These are phyloP conservation scores for Conticribra weissflogii DNA, from an alignment of 108 stramenopile genomes.

Conservation along the genomic window DNA sequence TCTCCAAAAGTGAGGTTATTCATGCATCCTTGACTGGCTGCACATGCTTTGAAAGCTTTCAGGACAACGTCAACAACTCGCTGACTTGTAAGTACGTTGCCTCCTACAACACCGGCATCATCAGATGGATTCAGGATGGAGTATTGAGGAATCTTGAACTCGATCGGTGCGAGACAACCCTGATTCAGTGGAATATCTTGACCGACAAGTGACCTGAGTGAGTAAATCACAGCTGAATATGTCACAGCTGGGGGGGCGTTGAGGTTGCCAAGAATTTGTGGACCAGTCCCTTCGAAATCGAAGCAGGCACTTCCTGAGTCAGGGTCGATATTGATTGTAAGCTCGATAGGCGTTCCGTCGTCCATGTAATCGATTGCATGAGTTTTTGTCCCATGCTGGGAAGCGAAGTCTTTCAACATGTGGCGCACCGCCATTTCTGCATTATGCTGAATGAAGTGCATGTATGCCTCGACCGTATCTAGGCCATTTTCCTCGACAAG, in stretches of 20 bases:
- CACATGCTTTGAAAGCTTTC: slow-evolving; percentile 94
- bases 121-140: slow-evolving; percentile 91
- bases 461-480: slow-evolving; percentile 92
- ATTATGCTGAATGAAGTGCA: slow-evolving; percentile 96
- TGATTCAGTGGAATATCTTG: slow-evolving; percentile 98
- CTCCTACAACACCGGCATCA: slow-evolving; percentile 97
- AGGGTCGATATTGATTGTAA: slow-evolving; percentile 89
- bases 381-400: slow-evolving; percentile 60
- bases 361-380: slow-evolving; percentile 95
- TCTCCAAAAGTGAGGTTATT: slow-evolving; percentile 99
- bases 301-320: slow-evolving; percentile 82
- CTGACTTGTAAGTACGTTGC: slow-evolving; percentile 98
- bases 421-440: slow-evolving; percentile 93
- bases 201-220: slow-evolving; percentile 91
- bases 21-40: slow-evolving; percentile 99
- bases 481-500: slow-evolving; percentile 91
- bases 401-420: slow-evolving; percentile 90
- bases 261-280: slow-evolving; percentile 94
- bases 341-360: slow-evolving; percentile 94
- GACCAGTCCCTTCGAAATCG: slow-evolving; percentile 98
- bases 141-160: slow-evolving; percentile 88
- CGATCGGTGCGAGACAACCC: slow-evolving; percentile 94
- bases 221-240: slow-evolving; percentile 97
- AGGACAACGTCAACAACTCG: slow-evolving; percentile 98
- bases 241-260: slow-evolving; percentile 99